phyloP scores from a whole-genome alignment of 306 rosid species.

The Crotalaria pallida region DNA sequence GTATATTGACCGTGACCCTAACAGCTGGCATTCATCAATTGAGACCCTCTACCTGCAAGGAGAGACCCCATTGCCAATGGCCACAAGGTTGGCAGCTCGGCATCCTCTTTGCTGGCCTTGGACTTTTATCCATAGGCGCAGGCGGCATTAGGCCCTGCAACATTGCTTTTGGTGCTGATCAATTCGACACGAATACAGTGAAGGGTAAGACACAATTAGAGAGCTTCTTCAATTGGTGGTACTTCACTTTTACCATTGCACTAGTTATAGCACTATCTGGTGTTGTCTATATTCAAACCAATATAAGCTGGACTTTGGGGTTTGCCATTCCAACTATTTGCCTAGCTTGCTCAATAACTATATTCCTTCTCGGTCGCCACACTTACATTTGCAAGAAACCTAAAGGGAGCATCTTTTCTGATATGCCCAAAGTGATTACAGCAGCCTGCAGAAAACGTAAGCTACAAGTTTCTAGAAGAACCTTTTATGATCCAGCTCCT shows the following conservation, averaged over 20 bases:
- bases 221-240: conserved; percentile 93
- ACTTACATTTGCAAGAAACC: conserved; percentile 53
- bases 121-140: conserved; percentile 61
- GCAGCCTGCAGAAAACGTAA: conserved; percentile 52
- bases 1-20: conserved; percentile 54
- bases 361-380: conserved; percentile 56
- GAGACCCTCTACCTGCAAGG: conserved; percentile 51
- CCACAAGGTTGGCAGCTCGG: conserved; percentile 60
- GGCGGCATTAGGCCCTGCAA: conserved; percentile 90
- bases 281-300: conserved; percentile 74
- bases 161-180: conserved; percentile 83
- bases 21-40: conserved; percentile 55
- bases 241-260: conserved; percentile 68
- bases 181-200: conserved; percentile 57
- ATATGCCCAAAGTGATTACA: conserved; percentile 46
- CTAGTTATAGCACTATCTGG: conserved; percentile 58
- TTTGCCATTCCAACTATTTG: conserved; percentile 64
- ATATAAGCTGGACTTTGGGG: conserved; percentile 66
- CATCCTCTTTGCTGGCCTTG: conserved; percentile 52
- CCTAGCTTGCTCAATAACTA: conserved; percentile 46
- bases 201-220: conserved; percentile 59
- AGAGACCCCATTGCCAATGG: conserved; percentile 29
- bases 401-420: conserved; percentile 56
- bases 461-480: background rate
- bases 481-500: conserved; percentile 39